These are phyloP conservation scores for Saccharata proteae DNA, from an alignment of 2,329 filamentous ascomycete genomes.

Conservation along the genomic window DNA sequence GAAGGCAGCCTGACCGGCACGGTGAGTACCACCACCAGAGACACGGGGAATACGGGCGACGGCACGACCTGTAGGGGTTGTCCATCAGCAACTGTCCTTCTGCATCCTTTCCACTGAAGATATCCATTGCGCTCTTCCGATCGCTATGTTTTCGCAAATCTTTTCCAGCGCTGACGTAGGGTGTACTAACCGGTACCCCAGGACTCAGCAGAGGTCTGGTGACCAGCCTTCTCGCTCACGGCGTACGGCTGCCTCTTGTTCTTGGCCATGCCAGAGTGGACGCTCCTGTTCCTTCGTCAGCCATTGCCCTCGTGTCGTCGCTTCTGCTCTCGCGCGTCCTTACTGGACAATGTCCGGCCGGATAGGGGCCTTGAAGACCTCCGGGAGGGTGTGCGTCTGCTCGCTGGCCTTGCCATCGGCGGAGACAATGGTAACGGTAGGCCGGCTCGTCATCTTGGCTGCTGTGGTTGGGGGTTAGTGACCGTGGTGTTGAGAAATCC, in stretches of 20 bases:
- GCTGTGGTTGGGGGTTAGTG: constrained; percentile 10
- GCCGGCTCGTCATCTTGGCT: constrained; percentile 57
- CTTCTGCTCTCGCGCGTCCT: constrained; percentile 23
- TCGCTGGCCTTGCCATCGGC: constrained; percentile 89
- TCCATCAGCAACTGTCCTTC: constrained; percentile 4
- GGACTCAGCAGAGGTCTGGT: constrained; percentile 99
- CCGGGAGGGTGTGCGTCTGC: constrained; percentile 81
- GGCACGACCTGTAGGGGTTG: constrained; percentile 61
- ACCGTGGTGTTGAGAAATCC: constrained; percentile 7
- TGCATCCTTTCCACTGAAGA: no score
- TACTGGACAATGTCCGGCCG: constrained; percentile 98
- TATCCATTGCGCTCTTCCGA: constrained; percentile 1
- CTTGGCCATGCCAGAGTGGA: constrained; percentile 99
- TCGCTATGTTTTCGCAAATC: not conserved
- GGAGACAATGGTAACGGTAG: constrained; percentile 93
- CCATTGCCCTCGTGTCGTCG: constrained; percentile 10
- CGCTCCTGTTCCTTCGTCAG: constrained; percentile 39
- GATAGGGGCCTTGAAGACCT: constrained; percentile 96
- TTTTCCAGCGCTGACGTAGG: constrained; percentile 4
- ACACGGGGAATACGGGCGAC: constrained; percentile 99
- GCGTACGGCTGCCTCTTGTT: constrained; percentile 99
- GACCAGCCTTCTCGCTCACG: constrained; percentile 99
- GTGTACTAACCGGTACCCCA: constrained; percentile 88
- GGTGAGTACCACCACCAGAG: constrained; percentile 99
- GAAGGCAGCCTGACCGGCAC: constrained; percentile 98